Conservation (phyloP, 1,284 basidiomycete genomes). For the Pseudozyma thailandica region DNA sequence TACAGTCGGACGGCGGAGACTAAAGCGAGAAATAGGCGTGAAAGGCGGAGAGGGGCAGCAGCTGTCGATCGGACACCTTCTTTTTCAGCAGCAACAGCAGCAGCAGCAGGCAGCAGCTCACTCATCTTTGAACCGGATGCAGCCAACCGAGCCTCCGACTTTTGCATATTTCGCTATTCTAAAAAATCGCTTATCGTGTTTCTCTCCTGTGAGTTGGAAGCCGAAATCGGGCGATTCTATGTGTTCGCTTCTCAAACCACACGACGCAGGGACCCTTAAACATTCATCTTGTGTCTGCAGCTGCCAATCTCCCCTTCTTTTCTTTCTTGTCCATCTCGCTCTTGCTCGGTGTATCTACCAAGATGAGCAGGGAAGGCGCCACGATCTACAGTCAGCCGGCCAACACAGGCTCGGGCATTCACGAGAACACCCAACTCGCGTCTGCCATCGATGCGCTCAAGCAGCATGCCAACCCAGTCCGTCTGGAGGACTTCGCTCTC, state of each 20-base stretch:
- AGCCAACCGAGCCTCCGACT: constrained; percentile 10
- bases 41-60: constrained; percentile 3
- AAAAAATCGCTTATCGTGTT: not conserved
- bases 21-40: constrained; percentile 4
- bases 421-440: constrained; percentile 86
- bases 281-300: not conserved
- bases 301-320: not conserved
- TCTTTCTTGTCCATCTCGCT: not conserved
- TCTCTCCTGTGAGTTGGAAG: not conserved
- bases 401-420: constrained; percentile 81
- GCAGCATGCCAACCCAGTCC: constrained; percentile 78
- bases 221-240: constrained; percentile 25
- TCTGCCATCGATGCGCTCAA: constrained; percentile 85
- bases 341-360: not conserved
- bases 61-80: constrained; percentile 17
- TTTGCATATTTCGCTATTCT: not conserved
- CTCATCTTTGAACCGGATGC: constrained; percentile 20
- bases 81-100: not conserved
- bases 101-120: too few species aligned
- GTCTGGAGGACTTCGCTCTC: constrained; percentile 84
- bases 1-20: not conserved
- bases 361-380: constrained; percentile 29
- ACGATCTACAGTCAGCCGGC: constrained; percentile 83
- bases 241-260: not conserved
- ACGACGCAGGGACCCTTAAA: constrained; percentile 23